Percentiles rank a stretch among this genome's conserved stretches.
These are phyloP conservation scores for Nepenthes alata DNA, from an alignment of 179 eudicot species.

Conservation along the genomic window DNA sequence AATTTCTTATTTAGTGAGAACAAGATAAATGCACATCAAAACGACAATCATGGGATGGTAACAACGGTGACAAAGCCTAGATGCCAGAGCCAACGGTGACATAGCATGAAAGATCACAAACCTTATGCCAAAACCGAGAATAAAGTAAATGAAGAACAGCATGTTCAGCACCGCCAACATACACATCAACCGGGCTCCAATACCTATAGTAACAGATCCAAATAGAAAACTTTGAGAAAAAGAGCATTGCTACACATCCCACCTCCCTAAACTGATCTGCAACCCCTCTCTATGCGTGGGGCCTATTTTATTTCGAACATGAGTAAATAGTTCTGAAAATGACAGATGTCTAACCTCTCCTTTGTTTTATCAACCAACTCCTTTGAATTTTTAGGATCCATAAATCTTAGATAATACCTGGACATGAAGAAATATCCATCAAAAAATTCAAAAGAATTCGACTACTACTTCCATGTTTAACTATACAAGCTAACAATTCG, in stretches of 20 bases:
- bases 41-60: no score
- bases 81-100: no score
- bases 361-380: slow-evolving; percentile 71
- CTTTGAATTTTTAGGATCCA: slow-evolving; percentile 81
- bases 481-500: no score
- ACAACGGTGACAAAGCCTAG: no score
- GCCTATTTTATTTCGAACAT: not conserved
- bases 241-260: no score
- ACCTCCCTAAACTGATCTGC: no score
- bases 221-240: not conserved
- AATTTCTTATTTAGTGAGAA: no score
- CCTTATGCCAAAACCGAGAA: slow-evolving; percentile 99
- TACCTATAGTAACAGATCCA: slow-evolving; percentile 41
- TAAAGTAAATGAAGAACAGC: slow-evolving; percentile 98
- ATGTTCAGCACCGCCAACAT: slow-evolving; percentile 99
- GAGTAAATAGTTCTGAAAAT: not conserved
- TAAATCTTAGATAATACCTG: slow-evolving; percentile 97
- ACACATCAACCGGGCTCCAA: slow-evolving; percentile 98
- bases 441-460: no score
- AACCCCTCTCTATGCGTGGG: no score
- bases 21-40: no score
- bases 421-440: slow-evolving; percentile 2
- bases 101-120: slow-evolving; percentile 10
- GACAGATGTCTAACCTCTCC: slow-evolving; percentile 45
- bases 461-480: no score